phyloP scores from a whole-genome alignment of 306 rosid genomes.

The Mimosa pudica region DNA sequence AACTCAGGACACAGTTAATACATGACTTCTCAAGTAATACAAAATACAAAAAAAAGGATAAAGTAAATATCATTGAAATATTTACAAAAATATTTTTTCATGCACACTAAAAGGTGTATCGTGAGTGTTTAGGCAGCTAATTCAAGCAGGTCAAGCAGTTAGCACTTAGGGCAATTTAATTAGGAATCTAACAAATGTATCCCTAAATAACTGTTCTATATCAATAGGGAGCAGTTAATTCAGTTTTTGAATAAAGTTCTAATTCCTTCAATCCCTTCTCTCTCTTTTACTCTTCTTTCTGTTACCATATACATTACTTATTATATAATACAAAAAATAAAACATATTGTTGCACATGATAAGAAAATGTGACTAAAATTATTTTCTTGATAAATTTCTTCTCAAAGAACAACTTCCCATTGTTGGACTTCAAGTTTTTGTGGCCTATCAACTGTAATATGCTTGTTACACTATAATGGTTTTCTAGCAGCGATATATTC shows the following conservation, averaged over 20 bases:
- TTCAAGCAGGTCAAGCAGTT: neutral
- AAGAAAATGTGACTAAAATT: constrained; percentile 14
- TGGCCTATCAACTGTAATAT: constrained; percentile 16
- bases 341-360: neutral
- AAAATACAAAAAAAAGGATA: neutral
- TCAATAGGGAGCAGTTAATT: neutral
- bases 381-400: neutral
- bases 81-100: neutral
- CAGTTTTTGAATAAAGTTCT: neutral
- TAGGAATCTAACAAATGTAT: neutral
- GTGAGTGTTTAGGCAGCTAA: neutral
- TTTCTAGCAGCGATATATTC: constrained; percentile 30
- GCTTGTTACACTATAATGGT: constrained; percentile 31
- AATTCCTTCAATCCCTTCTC: neutral
- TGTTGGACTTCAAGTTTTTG: constrained; percentile 13
- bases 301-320: neutral
- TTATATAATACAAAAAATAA: neutral
- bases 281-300: neutral
- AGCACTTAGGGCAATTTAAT: neutral
- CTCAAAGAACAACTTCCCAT: constrained; percentile 20
- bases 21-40: neutral
- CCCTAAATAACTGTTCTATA: neutral
- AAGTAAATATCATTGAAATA: neutral
- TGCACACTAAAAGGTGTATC: neutral
- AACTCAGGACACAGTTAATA: neutral